A percentile compares a stretch with the other conserved stretches of the same genome.
phyloP scores from a whole-genome alignment of 2,329 filamentous ascomycete species.

The Fusarium sp. region DNA sequence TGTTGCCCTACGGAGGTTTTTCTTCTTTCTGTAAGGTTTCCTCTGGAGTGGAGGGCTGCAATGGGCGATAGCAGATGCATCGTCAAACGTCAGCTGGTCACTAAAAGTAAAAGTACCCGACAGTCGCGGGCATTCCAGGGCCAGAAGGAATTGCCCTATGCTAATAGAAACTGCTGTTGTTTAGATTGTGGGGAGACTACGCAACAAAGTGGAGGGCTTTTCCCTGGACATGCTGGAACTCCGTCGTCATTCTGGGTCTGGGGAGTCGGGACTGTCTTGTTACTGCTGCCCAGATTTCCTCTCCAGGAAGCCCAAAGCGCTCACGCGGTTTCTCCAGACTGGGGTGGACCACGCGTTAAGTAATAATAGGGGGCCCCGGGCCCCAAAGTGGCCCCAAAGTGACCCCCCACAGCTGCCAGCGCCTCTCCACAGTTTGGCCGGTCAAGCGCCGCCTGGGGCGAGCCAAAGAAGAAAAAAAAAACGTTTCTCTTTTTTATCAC shows the following conservation, averaged over 20 bases:
- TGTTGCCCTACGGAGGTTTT: constrained; percentile 8
- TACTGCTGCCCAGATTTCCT: constrained; percentile 32
- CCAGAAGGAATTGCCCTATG: constrained; percentile 24
- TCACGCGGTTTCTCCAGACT: constrained; percentile 38
- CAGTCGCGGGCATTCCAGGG: constrained; percentile 21
- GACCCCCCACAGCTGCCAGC: constrained; percentile 29
- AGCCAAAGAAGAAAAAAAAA: constrained; percentile 42
- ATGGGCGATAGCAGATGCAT: constrained; percentile 20
- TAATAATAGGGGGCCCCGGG: too few species aligned
- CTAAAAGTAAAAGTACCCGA: constrained; percentile 33
- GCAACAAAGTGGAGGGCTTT: constrained; percentile 33
- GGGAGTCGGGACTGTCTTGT: constrained; percentile 3
- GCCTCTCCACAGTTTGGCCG: constrained; percentile 69
- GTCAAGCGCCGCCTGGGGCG: constrained; percentile 65
- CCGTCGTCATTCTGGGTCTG: constrained; percentile 33
- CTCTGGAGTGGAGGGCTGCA: constrained; percentile 14
- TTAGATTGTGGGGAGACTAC: constrained; percentile 42
- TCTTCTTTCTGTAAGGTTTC: constrained; percentile 19
- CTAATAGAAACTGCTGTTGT: constrained; percentile 33
- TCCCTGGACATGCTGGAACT: not conserved
- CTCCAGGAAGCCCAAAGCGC: constrained; percentile 34
- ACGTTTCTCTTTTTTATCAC: constrained; percentile 8
- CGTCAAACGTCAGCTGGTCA: constrained; percentile 39
- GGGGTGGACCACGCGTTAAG: constrained; percentile 12
- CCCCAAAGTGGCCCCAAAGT: constrained; percentile 19